Evolutionary conservation across 176 grass and related monocot genomes (phyloP), one percentile per base, ranked within the genome.

Genomic region (Oryza coarctata): DNA sequence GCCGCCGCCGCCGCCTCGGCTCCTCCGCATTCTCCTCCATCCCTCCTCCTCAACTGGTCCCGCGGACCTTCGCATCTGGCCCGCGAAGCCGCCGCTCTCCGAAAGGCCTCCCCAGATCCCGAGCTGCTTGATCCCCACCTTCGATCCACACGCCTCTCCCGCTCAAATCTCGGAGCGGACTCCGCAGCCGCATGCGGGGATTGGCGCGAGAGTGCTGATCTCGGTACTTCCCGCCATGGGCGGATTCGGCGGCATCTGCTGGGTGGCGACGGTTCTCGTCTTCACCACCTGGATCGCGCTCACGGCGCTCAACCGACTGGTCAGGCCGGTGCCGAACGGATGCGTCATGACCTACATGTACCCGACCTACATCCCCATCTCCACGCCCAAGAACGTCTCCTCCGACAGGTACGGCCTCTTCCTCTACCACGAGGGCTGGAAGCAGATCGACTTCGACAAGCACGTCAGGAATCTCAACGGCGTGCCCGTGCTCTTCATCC

Each of bases 331-430:
- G 44, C 96, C 96, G 12, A 99, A 95, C 22, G 93, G 93, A 9
- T 95, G 96, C 71, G 30, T 82, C 1, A 99, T 99, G 96, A 99
- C 96, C 28, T 99, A 95, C 89, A 99, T 99, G 96, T 99, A 99
- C 73, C 96, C 96, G 26, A 95, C 93, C 82, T 99, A 99, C 76
- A 95, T 99, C 66, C 96, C 93, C 2, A 85, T 99, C 57, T 57
- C 89, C 30, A 71, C 89, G 6, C 93, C 96, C 50, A 79, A 77
- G 27, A 95, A 99, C 83, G 86, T 87, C 63, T 95, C 93, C 27
- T 93, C 87, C 5, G 89, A 92, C 41, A 95, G 90, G 55, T 99
- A 99, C 65, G 93, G 89, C 0, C 73, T 99, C 30, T 99, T 99
- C 85, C 83, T 99, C 41, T 99, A 99, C 85, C 93, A 99, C 52